Conservation (phyloP, 1,139 yeast genomes). For the Candida tetrigidarum region DNA sequence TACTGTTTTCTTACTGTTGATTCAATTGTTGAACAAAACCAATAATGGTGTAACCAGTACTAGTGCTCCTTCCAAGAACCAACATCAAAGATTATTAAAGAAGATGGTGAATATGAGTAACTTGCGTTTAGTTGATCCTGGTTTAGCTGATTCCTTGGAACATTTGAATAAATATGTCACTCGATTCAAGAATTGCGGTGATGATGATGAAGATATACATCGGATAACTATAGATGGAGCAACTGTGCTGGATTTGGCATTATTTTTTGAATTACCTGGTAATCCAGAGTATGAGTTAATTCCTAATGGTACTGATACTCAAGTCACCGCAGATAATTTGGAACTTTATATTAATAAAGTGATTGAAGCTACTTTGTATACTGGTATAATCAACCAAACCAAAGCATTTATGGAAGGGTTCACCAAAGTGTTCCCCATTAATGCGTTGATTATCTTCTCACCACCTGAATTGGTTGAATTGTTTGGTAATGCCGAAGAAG, state of each 20-base stretch:
- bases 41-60: slow-evolving; percentile 7
- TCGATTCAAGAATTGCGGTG: slow-evolving; percentile 24
- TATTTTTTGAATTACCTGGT: slow-evolving; percentile 75
- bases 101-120: slow-evolving; percentile 42
- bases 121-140: slow-evolving; percentile 60
- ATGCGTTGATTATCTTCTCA: slow-evolving; percentile 70
- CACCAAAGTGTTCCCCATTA: slow-evolving; percentile 80
- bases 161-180: slow-evolving; percentile 52
- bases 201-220: slow-evolving; percentile 15
- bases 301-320: slow-evolving; percentile 54
- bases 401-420: slow-evolving; percentile 80
- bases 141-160: slow-evolving; percentile 62
- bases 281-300: slow-evolving; percentile 61
- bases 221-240: slow-evolving; percentile 43
- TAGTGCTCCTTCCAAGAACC: slow-evolving; percentile 12
- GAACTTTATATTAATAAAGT: slow-evolving; percentile 61
- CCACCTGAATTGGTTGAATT: slow-evolving; percentile 72
- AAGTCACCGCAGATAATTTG: slow-evolving; percentile 58
- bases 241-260: slow-evolving; percentile 53
- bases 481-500: slow-evolving; percentile 75
- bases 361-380: slow-evolving; percentile 61
- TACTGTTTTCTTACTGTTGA: slow-evolving; percentile 64
- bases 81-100: slow-evolving; percentile 24
- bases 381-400: slow-evolving; percentile 70
- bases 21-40: slow-evolving; percentile 30